phyloP scores from a whole-genome alignment of 257 asterid species.

The Ocimum tenuiflorum region DNA sequence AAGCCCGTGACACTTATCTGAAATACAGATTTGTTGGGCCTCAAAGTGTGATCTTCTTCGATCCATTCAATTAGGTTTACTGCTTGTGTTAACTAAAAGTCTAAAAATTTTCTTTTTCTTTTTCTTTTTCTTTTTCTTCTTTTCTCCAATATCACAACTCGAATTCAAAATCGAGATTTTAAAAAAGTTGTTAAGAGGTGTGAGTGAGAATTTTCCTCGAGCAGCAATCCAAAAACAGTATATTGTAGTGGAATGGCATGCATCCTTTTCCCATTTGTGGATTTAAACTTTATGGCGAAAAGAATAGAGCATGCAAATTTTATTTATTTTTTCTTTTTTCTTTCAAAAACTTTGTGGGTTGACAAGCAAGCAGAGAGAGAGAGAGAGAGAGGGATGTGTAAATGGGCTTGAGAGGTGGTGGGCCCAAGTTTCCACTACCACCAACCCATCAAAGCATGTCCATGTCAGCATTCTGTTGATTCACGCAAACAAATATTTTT shows the following conservation, averaged over 20 bases:
- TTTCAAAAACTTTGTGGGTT: not conserved
- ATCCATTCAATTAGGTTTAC: too few species aligned
- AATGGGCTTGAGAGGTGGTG: conserved; percentile 47
- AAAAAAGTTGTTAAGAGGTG: too few species aligned
- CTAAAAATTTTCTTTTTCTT: too few species aligned
- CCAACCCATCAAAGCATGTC: conserved; percentile 65
- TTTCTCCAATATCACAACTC: too few species aligned
- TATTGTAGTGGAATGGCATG: conserved; percentile 3
- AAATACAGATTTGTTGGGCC: too few species aligned
- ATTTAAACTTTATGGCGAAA: conserved; percentile 31
- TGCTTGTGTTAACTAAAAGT: too few species aligned
- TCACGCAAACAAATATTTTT: conserved; percentile 42
- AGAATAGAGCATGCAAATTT: conserved; percentile 32
- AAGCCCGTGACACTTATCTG: too few species aligned
- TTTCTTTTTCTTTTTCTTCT: too few species aligned
- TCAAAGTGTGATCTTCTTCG: too few species aligned
- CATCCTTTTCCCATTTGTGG: conserved; percentile 21
- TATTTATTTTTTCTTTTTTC: not conserved
- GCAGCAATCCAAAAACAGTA: not conserved
- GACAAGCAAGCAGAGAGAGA: conserved; percentile 37
- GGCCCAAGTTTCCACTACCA: conserved; percentile 56
- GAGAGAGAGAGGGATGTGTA: conserved; percentile 24
- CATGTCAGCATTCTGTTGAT: conserved; percentile 39
- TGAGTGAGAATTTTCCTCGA: too few species aligned
- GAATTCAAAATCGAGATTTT: too few species aligned